Conservation (phyloP, 495 filamentous ascomycete genomes). For the Aspergillus bridgeri region DNA sequence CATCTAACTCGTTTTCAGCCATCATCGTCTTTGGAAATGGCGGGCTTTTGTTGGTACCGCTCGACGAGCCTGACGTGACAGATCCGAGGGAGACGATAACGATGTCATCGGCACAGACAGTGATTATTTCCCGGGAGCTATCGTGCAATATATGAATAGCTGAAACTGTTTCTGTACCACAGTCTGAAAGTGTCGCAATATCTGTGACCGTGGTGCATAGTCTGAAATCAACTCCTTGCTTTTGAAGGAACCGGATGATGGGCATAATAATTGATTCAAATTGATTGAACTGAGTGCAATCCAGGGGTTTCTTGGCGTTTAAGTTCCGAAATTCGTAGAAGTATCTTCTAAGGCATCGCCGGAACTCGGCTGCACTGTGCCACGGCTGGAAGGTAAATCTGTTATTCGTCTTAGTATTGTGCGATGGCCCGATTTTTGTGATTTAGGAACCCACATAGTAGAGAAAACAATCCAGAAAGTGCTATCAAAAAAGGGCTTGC, state of each 20-base stretch:
- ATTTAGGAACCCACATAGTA: background rate
- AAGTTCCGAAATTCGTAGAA: background rate
- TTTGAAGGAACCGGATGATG: background rate
- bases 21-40: background rate
- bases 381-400: background rate
- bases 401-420: background rate
- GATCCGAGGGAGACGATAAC: too few species aligned
- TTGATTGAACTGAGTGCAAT: background rate
- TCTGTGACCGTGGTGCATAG: too few species aligned
- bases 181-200: too few species aligned
- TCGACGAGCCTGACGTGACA: too few species aligned
- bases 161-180: too few species aligned
- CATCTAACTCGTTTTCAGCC: too few species aligned
- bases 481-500: background rate
- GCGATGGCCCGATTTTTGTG: background rate
- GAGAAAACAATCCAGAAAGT: background rate
- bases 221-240: too few species aligned
- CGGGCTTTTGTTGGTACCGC: too few species aligned
- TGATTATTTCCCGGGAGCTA: too few species aligned
- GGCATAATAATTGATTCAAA: background rate
- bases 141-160: too few species aligned
- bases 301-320: background rate
- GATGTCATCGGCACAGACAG: too few species aligned
- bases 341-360: background rate
- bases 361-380: conserved; percentile 1